A percentile compares a stretch with the other conserved stretches of the same genome.
Conservation (phyloP, 352 stramenopile species). For the Pseudoperonospora humuli region DNA sequence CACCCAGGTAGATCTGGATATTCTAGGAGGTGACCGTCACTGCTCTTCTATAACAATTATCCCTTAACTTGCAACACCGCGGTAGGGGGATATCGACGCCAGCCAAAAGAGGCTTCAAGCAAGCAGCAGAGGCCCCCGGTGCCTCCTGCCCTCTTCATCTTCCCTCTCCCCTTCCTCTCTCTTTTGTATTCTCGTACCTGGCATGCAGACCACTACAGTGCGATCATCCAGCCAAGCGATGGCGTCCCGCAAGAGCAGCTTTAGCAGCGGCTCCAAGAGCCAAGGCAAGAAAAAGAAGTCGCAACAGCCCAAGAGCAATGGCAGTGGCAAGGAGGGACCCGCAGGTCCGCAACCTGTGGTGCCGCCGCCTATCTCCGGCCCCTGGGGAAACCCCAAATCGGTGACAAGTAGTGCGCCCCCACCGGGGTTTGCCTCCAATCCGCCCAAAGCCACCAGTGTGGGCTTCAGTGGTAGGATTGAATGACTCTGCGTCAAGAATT, state of each 20-base stretch:
- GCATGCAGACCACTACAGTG: conserved; percentile 24
- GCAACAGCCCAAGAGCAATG: conserved; percentile 16
- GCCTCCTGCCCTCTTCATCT: neutral
- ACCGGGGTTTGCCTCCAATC: conserved; percentile 20
- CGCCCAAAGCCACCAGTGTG: conserved; percentile 1
- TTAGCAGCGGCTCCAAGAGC: conserved; percentile 16
- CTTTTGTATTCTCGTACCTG: neutral
- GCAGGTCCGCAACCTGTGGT: conserved; percentile 14
- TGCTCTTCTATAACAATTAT: no score
- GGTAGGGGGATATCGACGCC: no score
- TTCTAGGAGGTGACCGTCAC: no score
- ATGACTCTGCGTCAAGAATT: neutral
- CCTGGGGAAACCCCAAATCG: conserved; percentile 22
- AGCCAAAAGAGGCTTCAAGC: no score
- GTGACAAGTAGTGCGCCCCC: conserved; percentile 14
- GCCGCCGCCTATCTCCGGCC: conserved; percentile 32
- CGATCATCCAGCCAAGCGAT: conserved; percentile 7
- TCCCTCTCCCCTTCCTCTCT: neutral
- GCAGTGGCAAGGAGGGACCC: conserved; percentile 12
- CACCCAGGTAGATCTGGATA: no score
- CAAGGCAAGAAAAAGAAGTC: conserved; percentile 37
- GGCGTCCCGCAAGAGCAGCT: conserved; percentile 18
- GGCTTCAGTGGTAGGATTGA: conserved; percentile 42
- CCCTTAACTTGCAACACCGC: no score
- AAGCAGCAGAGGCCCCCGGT: no score